phyloP scores from a whole-genome alignment of 2,329 filamentous ascomycete species.

The Coniochaeta sp. region DNA sequence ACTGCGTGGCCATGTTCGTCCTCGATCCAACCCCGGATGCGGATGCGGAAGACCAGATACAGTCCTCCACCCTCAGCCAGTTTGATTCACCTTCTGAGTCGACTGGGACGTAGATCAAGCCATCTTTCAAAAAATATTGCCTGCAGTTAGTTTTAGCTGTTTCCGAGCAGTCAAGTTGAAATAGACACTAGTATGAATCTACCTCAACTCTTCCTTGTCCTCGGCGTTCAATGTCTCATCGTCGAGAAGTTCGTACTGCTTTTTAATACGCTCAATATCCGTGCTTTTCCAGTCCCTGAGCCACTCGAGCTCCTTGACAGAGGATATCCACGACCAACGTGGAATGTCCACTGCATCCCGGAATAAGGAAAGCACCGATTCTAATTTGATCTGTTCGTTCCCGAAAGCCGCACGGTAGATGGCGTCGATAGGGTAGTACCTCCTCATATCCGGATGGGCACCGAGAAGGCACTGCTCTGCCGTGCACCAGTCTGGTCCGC shows the following conservation, averaged over 20 bases:
- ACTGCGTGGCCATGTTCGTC: conserved; percentile 18
- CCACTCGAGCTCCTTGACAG: neutral
- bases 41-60: conserved; percentile 23
- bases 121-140: neutral
- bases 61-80: conserved; percentile 10
- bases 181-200: neutral
- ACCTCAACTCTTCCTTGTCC: neutral
- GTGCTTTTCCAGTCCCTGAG: neutral
- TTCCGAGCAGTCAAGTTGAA: neutral
- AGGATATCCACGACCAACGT: neutral
- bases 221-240: neutral
- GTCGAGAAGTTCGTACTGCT: neutral
- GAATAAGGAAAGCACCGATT: neutral
- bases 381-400: neutral
- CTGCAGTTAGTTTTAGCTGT: neutral
- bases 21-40: conserved; percentile 19
- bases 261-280: neutral
- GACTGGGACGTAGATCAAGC: neutral
- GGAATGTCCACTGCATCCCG: neutral
- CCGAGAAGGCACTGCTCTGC: neutral
- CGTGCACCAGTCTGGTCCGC: neutral
- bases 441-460: neutral
- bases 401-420: neutral
- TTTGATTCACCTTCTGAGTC: neutral
- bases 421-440: neutral